phyloP scores from a whole-genome alignment of 2,329 filamentous ascomycete species.

The Chaetomium globosum region DNA sequence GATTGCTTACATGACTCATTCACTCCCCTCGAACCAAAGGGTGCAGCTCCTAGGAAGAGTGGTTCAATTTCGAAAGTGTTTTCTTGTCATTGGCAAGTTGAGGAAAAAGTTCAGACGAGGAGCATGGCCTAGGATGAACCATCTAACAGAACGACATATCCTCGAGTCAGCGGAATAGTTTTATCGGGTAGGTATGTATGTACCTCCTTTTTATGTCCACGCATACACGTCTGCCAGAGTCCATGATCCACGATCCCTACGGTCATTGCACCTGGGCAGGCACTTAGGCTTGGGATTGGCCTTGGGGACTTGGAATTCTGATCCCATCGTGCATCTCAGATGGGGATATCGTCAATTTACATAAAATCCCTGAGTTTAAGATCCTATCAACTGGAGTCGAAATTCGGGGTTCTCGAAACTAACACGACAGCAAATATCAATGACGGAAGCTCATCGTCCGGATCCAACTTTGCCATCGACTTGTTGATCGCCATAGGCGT shows the following conservation, averaged over 20 bases:
- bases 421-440: background rate
- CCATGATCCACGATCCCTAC: background rate
- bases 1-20: background rate
- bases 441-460: constrained; percentile 3
- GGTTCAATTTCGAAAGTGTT: background rate
- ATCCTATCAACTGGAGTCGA: too few relatives aligned
- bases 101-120: background rate
- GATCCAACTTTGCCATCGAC: background rate
- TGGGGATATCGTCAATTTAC: too few relatives aligned
- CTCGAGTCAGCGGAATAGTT: too few relatives aligned
- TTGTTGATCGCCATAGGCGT: constrained; percentile 5
- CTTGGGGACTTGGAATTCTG: too few relatives aligned
- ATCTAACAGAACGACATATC: background rate
- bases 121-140: background rate
- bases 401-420: too few relatives aligned
- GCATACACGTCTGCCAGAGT: background rate
- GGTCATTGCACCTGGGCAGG: too few relatives aligned
- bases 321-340: too few relatives aligned
- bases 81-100: background rate
- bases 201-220: too few relatives aligned
- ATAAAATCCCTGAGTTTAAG: too few relatives aligned
- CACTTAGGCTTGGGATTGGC: too few relatives aligned
- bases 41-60: background rate
- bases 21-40: background rate
- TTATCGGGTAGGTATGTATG: too few relatives aligned